phyloP scores from a whole-genome alignment of 2,329 filamentous ascomycete species.

The Aspergillus transmontanensis region DNA sequence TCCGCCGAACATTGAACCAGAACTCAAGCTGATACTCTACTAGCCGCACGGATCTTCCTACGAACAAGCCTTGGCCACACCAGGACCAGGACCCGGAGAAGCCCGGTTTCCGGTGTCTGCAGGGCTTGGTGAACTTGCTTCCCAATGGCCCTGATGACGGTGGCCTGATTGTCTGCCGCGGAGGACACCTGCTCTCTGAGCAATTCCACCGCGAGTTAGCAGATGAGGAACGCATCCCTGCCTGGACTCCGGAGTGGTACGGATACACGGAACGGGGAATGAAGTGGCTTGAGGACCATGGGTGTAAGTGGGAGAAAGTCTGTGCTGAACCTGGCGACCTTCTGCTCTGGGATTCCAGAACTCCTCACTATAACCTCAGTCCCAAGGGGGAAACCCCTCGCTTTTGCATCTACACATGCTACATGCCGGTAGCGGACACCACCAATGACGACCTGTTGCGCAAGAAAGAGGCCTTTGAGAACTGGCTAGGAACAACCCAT shows the following conservation, averaged over 20 bases:
- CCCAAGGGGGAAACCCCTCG: conserved; percentile 33
- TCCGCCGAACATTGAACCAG: too few species aligned
- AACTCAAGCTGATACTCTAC: neutral
- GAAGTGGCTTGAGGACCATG: conserved; percentile 35
- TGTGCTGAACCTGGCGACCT: conserved; percentile 49
- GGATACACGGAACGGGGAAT: conserved; percentile 33
- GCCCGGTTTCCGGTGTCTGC: conserved; percentile 52
- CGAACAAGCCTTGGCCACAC: conserved; percentile 48
- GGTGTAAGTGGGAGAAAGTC: conserved; percentile 38
- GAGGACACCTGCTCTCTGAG: conserved; percentile 33
- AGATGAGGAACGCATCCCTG: conserved; percentile 28
- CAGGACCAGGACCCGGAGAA: conserved; percentile 50
- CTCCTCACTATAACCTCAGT: conserved; percentile 44
- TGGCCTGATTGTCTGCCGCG: conserved; percentile 38
- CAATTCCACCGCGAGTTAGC: conserved; percentile 35
- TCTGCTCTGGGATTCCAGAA: conserved; percentile 45
- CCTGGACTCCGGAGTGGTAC: conserved; percentile 35
- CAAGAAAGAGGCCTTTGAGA: conserved; percentile 47
- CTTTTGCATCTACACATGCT: conserved; percentile 45
- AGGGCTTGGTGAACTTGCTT: conserved; percentile 53
- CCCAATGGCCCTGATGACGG: conserved; percentile 42
- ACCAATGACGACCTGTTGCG: conserved; percentile 44
- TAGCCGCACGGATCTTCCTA: conserved; percentile 21
- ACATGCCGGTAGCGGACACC: conserved; percentile 45
- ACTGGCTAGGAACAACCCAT: too few species aligned